Evolutionary conservation across 352 stramenopile genomes (phyloP), one percentile per base, ranked within the genome.

Genomic region (Globisporangium uncinulatum): DNA sequence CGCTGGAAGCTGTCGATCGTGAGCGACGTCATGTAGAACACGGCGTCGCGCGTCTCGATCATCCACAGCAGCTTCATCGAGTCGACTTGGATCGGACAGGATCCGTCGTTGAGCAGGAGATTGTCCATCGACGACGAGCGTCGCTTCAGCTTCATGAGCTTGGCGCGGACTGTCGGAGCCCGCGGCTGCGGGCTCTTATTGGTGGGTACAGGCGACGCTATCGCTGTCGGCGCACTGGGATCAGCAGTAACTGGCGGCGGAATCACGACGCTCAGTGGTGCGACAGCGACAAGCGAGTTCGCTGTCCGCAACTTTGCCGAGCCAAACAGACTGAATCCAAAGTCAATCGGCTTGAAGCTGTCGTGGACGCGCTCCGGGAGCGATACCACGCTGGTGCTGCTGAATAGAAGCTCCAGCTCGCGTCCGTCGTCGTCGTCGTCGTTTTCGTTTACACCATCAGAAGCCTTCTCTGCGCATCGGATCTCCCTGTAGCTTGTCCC

Each of bases 41-140:
- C 66, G 9, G 66, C 72, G 54, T 94, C 82, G 31, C 84, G 74
- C 15, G 81, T 88, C 56, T 87, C 75, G 42, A 94, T 62, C 1
- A 81, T 92, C 84, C 84, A 94, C 7, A 91, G 54, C 2, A 94
- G 59, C 51, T 86, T 87, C 77, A 92, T 89, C 0, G 83, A 80
- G 45, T 93, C 81, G 1, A 93, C 69, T 73, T 93, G 83, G 32
- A 93, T 91, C 1, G 83, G 83, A 37, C 77, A 74, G 0, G 79
- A 89, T 0, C 79, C 81, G 50, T 89, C 81, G 48, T 86, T 86
- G 2, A 87, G 43, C 14, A 88, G 63, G 17, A 88, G 63, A 37
- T 90, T 90, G 50, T 88, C 77, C 75, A 86, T 90, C 2, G 77
- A 86, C 1, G 76, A 69, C 20, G 77, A 80, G n/a, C 79, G 63